These are phyloP conservation scores for Eucalyptus regnans DNA, from an alignment of 345 rosid species.

Conservation along the genomic window DNA sequence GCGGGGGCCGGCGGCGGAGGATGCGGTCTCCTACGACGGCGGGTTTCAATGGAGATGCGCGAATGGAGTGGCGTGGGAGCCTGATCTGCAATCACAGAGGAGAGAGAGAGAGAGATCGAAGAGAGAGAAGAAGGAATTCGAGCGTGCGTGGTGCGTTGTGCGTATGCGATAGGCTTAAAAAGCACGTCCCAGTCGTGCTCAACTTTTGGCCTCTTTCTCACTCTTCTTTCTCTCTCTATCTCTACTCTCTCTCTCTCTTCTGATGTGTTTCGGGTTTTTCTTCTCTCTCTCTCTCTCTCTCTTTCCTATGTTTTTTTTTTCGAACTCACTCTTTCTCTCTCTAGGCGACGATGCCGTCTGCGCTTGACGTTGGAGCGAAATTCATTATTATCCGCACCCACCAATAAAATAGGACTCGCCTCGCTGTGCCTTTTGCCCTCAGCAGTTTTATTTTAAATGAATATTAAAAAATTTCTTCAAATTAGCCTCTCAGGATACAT, in stretches of 20 bases:
- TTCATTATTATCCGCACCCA: neutral
- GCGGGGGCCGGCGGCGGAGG: neutral
- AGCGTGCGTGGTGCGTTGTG: neutral
- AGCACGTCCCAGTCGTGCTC: neutral
- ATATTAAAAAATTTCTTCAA: too few species aligned
- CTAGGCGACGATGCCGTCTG: neutral
- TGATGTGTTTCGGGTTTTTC: neutral
- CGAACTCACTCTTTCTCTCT: neutral
- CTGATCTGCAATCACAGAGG: constrained; percentile 13
- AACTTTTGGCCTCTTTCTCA: neutral
- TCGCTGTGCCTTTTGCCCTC: rapidly evolving
- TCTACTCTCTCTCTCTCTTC: neutral
- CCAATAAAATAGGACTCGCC: neutral
- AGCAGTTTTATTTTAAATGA: neutral
- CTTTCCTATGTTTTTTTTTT: neutral
- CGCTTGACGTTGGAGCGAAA: neutral
- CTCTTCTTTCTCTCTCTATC: neutral
- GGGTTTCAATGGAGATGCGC: neutral
- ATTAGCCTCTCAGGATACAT: too few species aligned
- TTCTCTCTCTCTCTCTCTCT: too few species aligned
- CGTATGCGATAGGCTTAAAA: neutral
- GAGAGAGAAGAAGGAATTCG: neutral
- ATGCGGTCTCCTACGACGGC: neutral
- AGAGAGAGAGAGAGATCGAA: neutral
- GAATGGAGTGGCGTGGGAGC: neutral